Percentiles rank a stretch among this genome's conserved stretches.
These are phyloP conservation scores for Schwanniomyces occidentalis DNA, from an alignment of 805 yeast species.

Conservation along the genomic window DNA sequence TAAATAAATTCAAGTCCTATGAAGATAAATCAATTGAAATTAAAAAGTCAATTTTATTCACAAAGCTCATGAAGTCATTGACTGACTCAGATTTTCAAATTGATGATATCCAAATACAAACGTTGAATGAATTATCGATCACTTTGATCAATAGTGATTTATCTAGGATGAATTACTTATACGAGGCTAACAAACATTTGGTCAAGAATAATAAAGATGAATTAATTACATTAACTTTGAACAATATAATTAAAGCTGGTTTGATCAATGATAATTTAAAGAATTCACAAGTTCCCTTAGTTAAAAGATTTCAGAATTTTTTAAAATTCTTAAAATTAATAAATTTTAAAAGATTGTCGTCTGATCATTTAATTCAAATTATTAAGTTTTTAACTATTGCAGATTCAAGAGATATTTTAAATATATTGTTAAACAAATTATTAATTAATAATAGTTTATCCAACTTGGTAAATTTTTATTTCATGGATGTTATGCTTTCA, in stretches of 20 bases:
- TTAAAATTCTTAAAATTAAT: constrained; percentile 25
- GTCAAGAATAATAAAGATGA: constrained; percentile 1
- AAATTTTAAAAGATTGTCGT: constrained; percentile 17
- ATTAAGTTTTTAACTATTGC: constrained; percentile 25
- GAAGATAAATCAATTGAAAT: constrained; percentile 13
- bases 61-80: constrained; percentile 21
- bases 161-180: constrained; percentile 15
- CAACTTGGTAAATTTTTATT: constrained; percentile 29
- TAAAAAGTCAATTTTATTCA: constrained; percentile 16
- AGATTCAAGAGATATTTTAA: constrained; percentile 22
- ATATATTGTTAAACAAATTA: constrained; percentile 28
- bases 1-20: constrained; percentile 16
- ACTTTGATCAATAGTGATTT: constrained; percentile 11
- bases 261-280: constrained; percentile 3
- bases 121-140: constrained; percentile 3
- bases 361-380: constrained; percentile 21
- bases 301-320: constrained; percentile 21
- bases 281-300: constrained; percentile 1
- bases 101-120: neutral
- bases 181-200: constrained; percentile 6
- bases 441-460: constrained; percentile 14
- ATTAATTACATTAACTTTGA: constrained; percentile 7
- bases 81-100: constrained; percentile 1
- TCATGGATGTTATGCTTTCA: constrained; percentile 24
- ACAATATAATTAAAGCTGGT: constrained; percentile 17